Conservation (phyloP, 805 yeast genomes). For the Kuraishia piskuri region DNA sequence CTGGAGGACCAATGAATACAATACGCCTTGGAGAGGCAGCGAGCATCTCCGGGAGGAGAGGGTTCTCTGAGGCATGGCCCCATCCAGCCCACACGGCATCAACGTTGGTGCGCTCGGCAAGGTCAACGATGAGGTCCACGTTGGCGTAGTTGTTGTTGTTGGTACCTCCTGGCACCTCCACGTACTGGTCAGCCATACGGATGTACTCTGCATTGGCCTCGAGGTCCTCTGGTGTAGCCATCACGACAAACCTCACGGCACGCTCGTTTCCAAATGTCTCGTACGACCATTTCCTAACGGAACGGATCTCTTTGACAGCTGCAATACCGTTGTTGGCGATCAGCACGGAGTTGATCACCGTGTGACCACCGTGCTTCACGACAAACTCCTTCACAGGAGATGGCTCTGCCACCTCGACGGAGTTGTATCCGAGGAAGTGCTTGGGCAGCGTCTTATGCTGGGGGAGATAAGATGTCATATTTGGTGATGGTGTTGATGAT, state of each 20-base stretch:
- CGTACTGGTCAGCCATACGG: conserved; percentile 97
- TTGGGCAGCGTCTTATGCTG: conserved; percentile 38
- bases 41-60: conserved; percentile 83
- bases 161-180: conserved; percentile 98
- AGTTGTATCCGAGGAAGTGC: conserved; percentile 78
- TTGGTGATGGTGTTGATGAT: neutral
- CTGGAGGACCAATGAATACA: conserved; percentile 97
- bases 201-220: conserved; percentile 96
- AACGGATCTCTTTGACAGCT: conserved; percentile 96
- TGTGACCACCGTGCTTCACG: conserved; percentile 81
- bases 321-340: conserved; percentile 99
- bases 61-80: conserved; percentile 99
- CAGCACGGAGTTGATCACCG: conserved; percentile 79
- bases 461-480: neutral
- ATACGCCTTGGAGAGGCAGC: conserved; percentile 90
- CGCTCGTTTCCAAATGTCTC: conserved; percentile 97
- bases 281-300: conserved; percentile 97
- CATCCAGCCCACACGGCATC: conserved; percentile 99
- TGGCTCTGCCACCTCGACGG: conserved; percentile 72
- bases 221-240: conserved; percentile 99
- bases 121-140: conserved; percentile 92
- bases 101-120: conserved; percentile 93
- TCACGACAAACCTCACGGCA: conserved; percentile 88
- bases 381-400: conserved; percentile 79
- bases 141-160: conserved; percentile 98